phyloP scores from a whole-genome alignment of 257 asterid species.

The Nicotiana benthamiana region DNA sequence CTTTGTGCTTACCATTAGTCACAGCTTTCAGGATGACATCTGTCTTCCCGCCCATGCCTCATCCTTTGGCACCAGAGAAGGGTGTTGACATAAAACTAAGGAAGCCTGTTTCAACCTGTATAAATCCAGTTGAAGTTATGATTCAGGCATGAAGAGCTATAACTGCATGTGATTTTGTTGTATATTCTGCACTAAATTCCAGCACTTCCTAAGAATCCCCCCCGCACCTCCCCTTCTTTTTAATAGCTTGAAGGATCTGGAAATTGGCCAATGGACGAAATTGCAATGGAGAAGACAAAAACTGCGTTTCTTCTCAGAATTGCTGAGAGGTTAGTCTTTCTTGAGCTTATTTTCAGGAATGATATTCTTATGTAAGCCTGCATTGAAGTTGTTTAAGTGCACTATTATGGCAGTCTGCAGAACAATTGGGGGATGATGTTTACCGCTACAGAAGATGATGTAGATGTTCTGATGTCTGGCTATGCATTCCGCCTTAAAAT shows the following conservation, averaged over 20 bases:
- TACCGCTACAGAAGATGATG: conserved; percentile 80
- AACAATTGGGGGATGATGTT: conserved; percentile 51
- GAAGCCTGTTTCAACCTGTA: conserved; percentile 55
- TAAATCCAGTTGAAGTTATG: conserved; percentile 80
- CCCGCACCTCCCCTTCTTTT: not conserved
- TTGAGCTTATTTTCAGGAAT: not conserved
- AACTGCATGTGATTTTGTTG: conserved; percentile 2
- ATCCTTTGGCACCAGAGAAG: conserved; percentile 74
- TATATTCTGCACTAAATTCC: conserved; percentile 3
- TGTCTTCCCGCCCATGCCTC: conserved; percentile 81
- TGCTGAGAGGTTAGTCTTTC: conserved; percentile 71
- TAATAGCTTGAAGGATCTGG: conserved; percentile 97
- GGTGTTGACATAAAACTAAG: conserved; percentile 32
- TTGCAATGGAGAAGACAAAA: conserved; percentile 92
- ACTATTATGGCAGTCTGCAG: conserved; percentile 57
- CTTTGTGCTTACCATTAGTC: conserved; percentile 21
- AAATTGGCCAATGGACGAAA: conserved; percentile 93
- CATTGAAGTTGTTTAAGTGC: conserved; percentile 19
- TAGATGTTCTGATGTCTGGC: conserved; percentile 80
- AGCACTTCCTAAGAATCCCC: not conserved
- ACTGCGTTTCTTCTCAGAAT: conserved; percentile 86
- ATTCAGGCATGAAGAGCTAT: conserved; percentile 63
- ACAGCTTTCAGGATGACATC: conserved; percentile 94
- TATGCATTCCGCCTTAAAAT: conserved; percentile 91
- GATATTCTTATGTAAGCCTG: not conserved